phyloP scores from a whole-genome alignment of 139 green algal species.

The Ettlia oleoabundans region DNA sequence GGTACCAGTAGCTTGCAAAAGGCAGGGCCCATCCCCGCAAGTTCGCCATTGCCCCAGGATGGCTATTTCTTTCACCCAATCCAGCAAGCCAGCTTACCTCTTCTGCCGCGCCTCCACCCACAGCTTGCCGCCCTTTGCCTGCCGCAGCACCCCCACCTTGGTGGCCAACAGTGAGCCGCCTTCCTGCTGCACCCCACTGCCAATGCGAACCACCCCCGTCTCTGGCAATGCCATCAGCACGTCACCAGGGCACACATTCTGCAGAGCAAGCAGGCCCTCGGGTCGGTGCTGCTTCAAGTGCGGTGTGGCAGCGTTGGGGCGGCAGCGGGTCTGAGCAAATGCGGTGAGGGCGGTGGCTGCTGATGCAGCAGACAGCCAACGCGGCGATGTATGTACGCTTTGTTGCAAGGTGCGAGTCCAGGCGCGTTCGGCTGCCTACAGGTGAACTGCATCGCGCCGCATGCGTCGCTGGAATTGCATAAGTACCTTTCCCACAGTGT shows the following conservation, averaged over 20 bases:
- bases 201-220: conserved; percentile 68
- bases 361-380: no score
- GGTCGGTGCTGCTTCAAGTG: background rate
- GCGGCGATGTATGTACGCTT: no score
- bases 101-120: conserved; percentile 81
- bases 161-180: conserved; percentile 54
- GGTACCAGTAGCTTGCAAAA: no score
- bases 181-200: conserved; percentile 55
- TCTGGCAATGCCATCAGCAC: conserved; percentile 65
- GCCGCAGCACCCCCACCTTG: conserved; percentile 67
- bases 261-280: conserved; percentile 4
- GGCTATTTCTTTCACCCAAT: no score
- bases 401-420: background rate
- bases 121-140: conserved; percentile 66
- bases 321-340: background rate
- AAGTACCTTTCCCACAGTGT: no score
- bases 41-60: no score
- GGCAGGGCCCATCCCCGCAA: no score
- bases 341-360: no score
- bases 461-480: no score
- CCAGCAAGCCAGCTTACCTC: conserved; percentile 52
- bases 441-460: no score
- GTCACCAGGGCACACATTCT: conserved; percentile 80
- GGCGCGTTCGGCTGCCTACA: no score
- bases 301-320: no score